Evolutionary conservation across 108 stramenopile genomes (phyloP).

Genomic region (Discostella stelligeroides): DNA sequence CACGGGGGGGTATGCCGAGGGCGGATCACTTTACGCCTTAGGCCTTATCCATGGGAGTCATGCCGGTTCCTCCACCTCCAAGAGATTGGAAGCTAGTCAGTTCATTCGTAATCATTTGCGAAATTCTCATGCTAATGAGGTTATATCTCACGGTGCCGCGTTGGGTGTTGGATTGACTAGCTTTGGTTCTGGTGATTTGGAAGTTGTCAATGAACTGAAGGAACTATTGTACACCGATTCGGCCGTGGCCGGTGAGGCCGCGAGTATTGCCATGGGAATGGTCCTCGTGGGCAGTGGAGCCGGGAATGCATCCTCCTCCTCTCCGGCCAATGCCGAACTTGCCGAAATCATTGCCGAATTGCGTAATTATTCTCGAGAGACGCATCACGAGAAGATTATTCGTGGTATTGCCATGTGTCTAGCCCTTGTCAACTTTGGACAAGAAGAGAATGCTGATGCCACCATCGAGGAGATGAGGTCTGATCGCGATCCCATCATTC

Average conservation of each 20-base stretch:
- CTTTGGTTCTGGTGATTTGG: conserved; percentile 88
- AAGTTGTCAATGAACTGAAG: conserved; percentile 91
- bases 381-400: conserved; percentile 99
- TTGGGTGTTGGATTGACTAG: conserved; percentile 97
- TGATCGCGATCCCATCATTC: conserved; percentile 97
- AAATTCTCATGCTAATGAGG: conserved; percentile 91
- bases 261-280: conserved; percentile 98
- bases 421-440: conserved; percentile 93
- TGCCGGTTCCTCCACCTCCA: conserved; percentile 81
- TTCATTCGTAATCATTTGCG: conserved; percentile 79
- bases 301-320: conserved; percentile 65
- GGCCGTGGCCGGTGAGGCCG: conserved; percentile 98
- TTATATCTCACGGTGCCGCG: conserved; percentile 97
- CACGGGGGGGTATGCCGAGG: conserved; percentile 92
- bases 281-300: conserved; percentile 93
- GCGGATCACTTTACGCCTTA: conserved; percentile 95
- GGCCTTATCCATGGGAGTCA: conserved; percentile 96
- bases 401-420: conserved; percentile 96
- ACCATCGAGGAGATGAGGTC: conserved; percentile 93
- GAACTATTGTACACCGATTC: conserved; percentile 94
- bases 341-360: conserved; percentile 87
- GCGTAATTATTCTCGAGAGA: conserved; percentile 95
- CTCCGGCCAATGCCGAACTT: conserved; percentile 67
- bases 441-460: conserved; percentile 97
- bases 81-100: conserved; percentile 78